A percentile compares a stretch with the other conserved stretches of the same genome.
Conservation (phyloP, 495 filamentous ascomycete species). For the Choiromyces venosus region DNA sequence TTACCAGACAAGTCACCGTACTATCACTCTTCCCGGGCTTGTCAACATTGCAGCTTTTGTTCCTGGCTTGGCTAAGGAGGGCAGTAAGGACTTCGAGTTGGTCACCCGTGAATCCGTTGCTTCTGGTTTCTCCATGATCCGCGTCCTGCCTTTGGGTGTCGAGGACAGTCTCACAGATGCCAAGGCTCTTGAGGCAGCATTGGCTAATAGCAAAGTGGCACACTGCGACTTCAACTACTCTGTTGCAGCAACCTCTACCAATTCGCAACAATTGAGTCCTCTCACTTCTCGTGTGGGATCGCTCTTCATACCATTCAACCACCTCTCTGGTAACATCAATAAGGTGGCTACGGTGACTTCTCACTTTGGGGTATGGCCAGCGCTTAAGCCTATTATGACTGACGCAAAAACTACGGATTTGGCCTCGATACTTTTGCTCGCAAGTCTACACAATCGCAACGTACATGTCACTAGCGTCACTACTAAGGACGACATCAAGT, state of each 20-base stretch:
- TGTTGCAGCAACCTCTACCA: constrained; percentile 69
- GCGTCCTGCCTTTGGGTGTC: constrained; percentile 71
- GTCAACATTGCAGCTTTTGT: constrained; percentile 79
- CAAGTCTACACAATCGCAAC: constrained; percentile 75
- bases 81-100: constrained; percentile 62
- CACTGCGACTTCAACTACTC: constrained; percentile 85
- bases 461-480: constrained; percentile 79
- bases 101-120: constrained; percentile 71
- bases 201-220: constrained; percentile 64
- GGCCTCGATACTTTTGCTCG: constrained; percentile 71
- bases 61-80: constrained; percentile 60
- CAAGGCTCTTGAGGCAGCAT: constrained; percentile 65
- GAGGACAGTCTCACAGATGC: constrained; percentile 69
- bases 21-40: constrained; percentile 67
- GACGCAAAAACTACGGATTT: constrained; percentile 80
- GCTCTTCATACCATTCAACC: constrained; percentile 83
- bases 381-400: constrained; percentile 76
- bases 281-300: constrained; percentile 72
- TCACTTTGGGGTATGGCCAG: constrained; percentile 76
- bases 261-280: constrained; percentile 68
- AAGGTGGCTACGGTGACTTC: constrained; percentile 76
- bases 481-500: constrained; percentile 72
- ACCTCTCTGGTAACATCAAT: constrained; percentile 78
- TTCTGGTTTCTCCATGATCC: constrained; percentile 77
- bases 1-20: constrained; percentile 81